Base-by-base conservation (phyloP, 345 rosid genomes). In the Firmiana major region DNA sequence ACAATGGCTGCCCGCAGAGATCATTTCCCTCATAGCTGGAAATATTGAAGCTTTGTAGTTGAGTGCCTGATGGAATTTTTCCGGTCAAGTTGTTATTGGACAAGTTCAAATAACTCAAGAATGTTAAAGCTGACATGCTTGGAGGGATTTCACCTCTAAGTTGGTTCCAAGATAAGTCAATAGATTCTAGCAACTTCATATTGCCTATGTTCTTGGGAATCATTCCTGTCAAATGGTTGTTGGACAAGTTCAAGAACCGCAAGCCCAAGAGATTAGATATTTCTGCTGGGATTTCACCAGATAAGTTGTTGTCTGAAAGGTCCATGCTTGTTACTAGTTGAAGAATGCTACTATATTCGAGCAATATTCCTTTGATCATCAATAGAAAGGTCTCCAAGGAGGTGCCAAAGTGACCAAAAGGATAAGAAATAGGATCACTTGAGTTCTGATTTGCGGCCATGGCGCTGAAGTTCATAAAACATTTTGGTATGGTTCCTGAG, bases 31-130 rank as follows among this genome's bases (percentile, higher is more conserved):
- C 6, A 38, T 3, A 38, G 40, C 40, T 38, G 40, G 40, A 38
- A 38, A 38, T 38, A 38, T 38, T 38, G 40, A 38, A 38, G 40
- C 40, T 38, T 38, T 38, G 54, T 0, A 67, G 31, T 43, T 67
- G 63, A 54, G 75, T 72, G 46, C 78, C 72, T 10, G 26, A 21
- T 0, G 84, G 82, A 15, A 83, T 83, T 64, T 71, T 48, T 0
- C 81, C 83, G 1, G 8, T 10, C n/a, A 80, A 36, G 10, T 54
- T 65, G 64, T 83, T 79, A 2, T 8, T 1, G 0, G 78, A 76
- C 74, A 81, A 48, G 48, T 84, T 81, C 72, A 79, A 77, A 64
- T 53, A 54, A 40, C 75, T 36, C 64, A 55, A 36, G 49, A 73
- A 55, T 4, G 75, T 73, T 31, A 73, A 19, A 3, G 2, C 11